Conservation (phyloP, 1,284 basidiomycete genomes). For the Naganishia sp. region DNA sequence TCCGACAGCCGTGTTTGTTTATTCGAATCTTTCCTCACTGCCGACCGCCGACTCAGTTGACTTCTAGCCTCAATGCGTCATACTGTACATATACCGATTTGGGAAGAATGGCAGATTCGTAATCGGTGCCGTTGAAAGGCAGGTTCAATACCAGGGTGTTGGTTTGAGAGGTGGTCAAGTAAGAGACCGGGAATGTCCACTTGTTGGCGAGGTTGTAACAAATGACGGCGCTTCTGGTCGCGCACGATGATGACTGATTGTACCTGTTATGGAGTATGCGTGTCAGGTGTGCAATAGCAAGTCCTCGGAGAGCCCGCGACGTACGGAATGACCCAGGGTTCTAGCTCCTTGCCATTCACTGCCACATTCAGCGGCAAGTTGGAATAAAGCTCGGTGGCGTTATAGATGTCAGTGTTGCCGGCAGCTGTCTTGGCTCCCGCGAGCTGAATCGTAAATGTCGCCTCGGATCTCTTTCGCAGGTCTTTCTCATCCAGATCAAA, state of each 20-base stretch:
- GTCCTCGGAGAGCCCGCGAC: not conserved
- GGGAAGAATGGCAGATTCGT: not conserved
- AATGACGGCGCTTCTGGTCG: slow-evolving; percentile 38
- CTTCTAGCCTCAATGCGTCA: slow-evolving; percentile 3
- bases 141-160: slow-evolving; percentile 41
- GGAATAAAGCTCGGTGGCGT: slow-evolving; percentile 28
- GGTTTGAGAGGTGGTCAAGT: slow-evolving; percentile 30
- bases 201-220: slow-evolving; percentile 40
- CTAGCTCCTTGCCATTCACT: slow-evolving; percentile 39
- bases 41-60: not conserved
- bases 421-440: slow-evolving; percentile 39
- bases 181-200: slow-evolving; percentile 37
- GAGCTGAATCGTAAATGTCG: slow-evolving; percentile 39
- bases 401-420: slow-evolving; percentile 41
- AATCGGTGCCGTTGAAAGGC: slow-evolving; percentile 41
- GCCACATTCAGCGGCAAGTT: slow-evolving; percentile 35
- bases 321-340: slow-evolving; percentile 39
- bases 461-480: slow-evolving; percentile 27
- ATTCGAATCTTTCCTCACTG: too few species aligned
- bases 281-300: not conserved
- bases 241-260: slow-evolving; percentile 41
- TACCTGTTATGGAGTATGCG: slow-evolving; percentile 25
- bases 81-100: slow-evolving; percentile 11
- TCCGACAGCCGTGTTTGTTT: too few species aligned
- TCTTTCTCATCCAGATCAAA: slow-evolving; percentile 34